Evolutionary conservation across 2,329 filamentous ascomycete species (phyloP), one percentile per base, ranked within the genome.

Genomic region (Beauveria caledonica): DNA sequence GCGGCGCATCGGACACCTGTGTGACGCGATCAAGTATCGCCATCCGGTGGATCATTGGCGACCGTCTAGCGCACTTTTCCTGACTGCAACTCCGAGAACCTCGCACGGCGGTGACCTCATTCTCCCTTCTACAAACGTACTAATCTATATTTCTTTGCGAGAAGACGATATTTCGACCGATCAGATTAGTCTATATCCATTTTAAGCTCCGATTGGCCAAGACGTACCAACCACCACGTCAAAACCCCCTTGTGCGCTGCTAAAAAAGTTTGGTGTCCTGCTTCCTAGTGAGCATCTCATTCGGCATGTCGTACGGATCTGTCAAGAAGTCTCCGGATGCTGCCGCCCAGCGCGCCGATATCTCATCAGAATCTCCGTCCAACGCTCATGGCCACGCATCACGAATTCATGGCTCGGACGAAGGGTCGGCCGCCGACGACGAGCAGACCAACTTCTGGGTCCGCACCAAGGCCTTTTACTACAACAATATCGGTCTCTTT

Each of bases 391-490:
- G 39, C 29, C 6, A 25, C 45, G 11, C 23, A 15, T 36, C 33
- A 10, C 33, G 15, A 1, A 6, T 8, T 5, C 29, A 17, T n/a
- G 17, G 11, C 7, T 17, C 44, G 4, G 39, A 52, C 11, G 39
- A 17, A 27, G n/a, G 13, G 5, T 1, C 54, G 7, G n/a, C 23
- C 44, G 36, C 33, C 19, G 48, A 21, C 33, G 44, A 49, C 21
- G 46, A 39, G 19, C 29, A 19, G 13, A 11, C 19, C n/a, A 44
- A 27, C 6, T 17, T 56, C 23, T 60, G 61, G 57, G 1, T 2
- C 15, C 56, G 46, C 6, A 46, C 29, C 36, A 73, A 70, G 33
- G 60, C 39, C 3, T 87, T 89, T 13, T 76, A 68, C 72, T 76
- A 71, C 72, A 76, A 63, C 42, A 77, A 77, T 19, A 63, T 77